A percentile compares a stretch with the other conserved stretches of the same genome.
Evolutionary conservation across 805 yeast species (phyloP).

Genomic region (Candida dendrica): DNA sequence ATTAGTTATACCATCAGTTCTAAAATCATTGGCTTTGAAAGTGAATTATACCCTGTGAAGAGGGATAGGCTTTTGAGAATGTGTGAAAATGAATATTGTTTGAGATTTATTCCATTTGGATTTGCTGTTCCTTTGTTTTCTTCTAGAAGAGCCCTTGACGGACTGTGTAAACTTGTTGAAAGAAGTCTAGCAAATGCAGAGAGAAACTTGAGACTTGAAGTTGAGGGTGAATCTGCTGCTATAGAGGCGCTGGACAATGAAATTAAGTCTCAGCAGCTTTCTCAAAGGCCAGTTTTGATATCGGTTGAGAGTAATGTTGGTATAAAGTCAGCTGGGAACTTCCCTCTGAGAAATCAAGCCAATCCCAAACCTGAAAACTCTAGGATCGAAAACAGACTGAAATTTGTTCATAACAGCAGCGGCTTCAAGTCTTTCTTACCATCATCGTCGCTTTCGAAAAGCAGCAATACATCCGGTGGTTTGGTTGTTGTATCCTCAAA

Average conservation of each 20-base stretch:
- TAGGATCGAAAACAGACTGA: constrained; percentile 10
- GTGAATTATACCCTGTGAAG: constrained; percentile 13
- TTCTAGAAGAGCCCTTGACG: constrained; percentile 5
- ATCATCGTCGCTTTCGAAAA: constrained; percentile 1
- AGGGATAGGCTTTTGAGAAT: constrained; percentile 21
- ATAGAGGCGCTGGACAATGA: constrained; percentile 10
- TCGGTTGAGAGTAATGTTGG: background rate
- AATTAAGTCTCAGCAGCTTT: constrained; percentile 13
- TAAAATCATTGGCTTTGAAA: constrained; percentile 38
- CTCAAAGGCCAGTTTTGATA: background rate
- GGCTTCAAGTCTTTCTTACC: background rate
- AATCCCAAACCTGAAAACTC: constrained; percentile 12
- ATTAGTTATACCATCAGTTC: constrained; percentile 51
- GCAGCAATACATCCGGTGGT: constrained; percentile 12
- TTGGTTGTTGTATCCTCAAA: constrained; percentile 22
- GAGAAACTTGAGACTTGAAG: constrained; percentile 9
- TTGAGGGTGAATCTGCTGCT: constrained; percentile 11
- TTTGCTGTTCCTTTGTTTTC: constrained; percentile 20
- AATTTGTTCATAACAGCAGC: background rate
- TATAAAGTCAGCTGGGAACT: constrained; percentile 3
- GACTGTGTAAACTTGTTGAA: constrained; percentile 8
- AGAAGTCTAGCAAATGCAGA: constrained; percentile 12
- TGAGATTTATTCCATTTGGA: constrained; percentile 35
- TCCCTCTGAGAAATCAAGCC: constrained; percentile 17
- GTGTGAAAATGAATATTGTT: constrained; percentile 27